Conservation (phyloP, 495 filamentous ascomycete species). For the Lasiosphaeria miniovina region DNA sequence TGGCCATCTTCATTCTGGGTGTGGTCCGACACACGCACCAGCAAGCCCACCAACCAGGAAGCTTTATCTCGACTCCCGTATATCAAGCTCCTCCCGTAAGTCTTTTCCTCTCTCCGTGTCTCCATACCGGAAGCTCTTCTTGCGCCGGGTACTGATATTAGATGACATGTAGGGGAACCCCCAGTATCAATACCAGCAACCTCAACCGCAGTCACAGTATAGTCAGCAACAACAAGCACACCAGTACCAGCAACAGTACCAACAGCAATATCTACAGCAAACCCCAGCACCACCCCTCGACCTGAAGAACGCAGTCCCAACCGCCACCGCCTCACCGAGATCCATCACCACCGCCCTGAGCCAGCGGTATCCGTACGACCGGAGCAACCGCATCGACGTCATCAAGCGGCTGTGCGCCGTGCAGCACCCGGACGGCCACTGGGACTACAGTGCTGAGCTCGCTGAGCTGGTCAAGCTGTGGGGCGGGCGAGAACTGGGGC, state of each 20-base stretch:
- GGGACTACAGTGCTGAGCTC: slow-evolving; percentile 16
- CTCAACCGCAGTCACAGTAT: background rate
- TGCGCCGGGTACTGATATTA: background rate
- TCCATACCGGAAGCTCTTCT: background rate
- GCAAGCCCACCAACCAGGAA: background rate
- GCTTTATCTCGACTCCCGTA: slow-evolving; percentile 9
- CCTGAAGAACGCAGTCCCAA: slow-evolving; percentile 3
- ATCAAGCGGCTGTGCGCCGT: slow-evolving; percentile 18
- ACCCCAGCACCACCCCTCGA: slow-evolving; percentile 3
- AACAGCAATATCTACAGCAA: slow-evolving; percentile 5
- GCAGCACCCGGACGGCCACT: slow-evolving; percentile 22
- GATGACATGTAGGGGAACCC: background rate
- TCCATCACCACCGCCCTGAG: background rate
- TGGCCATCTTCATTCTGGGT: slow-evolving; percentile 14
- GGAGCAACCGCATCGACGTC: slow-evolving; percentile 14
- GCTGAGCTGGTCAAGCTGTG: slow-evolving; percentile 14
- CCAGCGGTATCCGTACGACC: slow-evolving; percentile 10
- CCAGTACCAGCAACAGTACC: slow-evolving; percentile 2
- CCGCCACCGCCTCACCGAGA: slow-evolving; percentile 1
- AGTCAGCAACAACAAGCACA: slow-evolving; percentile 9
- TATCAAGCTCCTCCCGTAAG: background rate
- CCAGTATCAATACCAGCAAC: slow-evolving; percentile 9
- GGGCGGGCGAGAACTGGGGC: slow-evolving; percentile 8
- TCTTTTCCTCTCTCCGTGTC: background rate
- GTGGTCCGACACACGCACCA: background rate